Conservation (phyloP, 2,329 filamentous ascomycete genomes). For the Pyrenochaeta sp. region DNA sequence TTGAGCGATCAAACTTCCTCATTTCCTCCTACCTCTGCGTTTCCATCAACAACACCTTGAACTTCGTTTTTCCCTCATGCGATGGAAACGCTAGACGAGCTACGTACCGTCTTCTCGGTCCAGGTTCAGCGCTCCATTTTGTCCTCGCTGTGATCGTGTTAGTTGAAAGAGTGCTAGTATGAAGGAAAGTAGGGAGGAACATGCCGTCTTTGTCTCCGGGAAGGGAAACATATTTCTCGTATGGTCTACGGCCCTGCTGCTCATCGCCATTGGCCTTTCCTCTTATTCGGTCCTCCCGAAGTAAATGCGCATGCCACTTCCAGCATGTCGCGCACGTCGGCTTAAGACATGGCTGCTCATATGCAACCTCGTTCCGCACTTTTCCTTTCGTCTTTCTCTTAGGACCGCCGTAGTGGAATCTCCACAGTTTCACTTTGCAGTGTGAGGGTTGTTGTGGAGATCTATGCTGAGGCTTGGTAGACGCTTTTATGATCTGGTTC, state of each 20-base stretch:
- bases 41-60: slow-evolving; percentile 2
- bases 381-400: slow-evolving; percentile 8
- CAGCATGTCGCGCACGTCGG: slow-evolving; percentile 23
- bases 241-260: not conserved
- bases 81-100: slow-evolving; percentile 6
- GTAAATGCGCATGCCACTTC: slow-evolving; percentile 18
- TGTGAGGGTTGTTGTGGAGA: not conserved
- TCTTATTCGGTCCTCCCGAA: not conserved
- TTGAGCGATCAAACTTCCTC: not conserved
- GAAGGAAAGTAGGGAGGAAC: not conserved
- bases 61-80: slow-evolving; percentile 5
- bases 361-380: slow-evolving; percentile 11
- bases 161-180: not conserved
- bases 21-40: slow-evolving; percentile 6
- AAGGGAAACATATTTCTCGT: not conserved
- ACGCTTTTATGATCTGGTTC: not conserved
- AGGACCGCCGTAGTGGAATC: slow-evolving; percentile 29
- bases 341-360: slow-evolving; percentile 21
- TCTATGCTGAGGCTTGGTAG: not conserved
- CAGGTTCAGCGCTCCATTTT: not conserved
- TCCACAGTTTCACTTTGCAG: slow-evolving; percentile 24
- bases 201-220: not conserved
- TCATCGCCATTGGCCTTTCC: not conserved
- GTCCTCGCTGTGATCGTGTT: not conserved
- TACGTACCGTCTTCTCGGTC: not conserved